Percentiles rank a stretch among this genome's conserved stretches.
These are phyloP conservation scores for Plasmodiophora brassicae DNA, from an alignment of 208 protist species.

Conservation along the genomic window DNA sequence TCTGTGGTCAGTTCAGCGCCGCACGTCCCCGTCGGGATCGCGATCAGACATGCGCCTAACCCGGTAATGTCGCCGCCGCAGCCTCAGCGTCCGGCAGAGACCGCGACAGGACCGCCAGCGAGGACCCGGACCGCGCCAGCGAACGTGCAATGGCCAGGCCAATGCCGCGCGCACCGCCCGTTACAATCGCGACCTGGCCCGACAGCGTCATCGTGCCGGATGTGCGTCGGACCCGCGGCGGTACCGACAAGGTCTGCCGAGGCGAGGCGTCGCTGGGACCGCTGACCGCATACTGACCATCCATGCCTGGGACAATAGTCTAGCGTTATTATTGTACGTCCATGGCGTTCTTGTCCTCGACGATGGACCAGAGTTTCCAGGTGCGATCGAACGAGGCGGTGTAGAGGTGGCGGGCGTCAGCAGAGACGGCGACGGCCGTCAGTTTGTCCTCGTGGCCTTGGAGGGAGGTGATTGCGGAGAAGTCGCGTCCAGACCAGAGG, in stretches of 20 bases:
- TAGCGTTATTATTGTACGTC: background rate
- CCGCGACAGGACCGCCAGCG: background rate
- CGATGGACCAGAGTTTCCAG: constrained; percentile 39
- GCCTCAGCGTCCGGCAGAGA: background rate
- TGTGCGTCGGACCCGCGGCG: too few species aligned
- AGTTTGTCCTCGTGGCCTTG: constrained; percentile 35
- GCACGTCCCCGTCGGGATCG: too few species aligned
- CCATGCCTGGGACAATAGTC: background rate
- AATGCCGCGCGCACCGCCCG: background rate
- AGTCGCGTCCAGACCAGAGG: constrained; percentile 34
- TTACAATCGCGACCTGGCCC: background rate
- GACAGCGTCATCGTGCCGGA: too few species aligned
- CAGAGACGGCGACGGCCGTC: constrained; percentile 24
- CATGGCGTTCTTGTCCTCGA: background rate
- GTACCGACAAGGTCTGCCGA: too few species aligned
- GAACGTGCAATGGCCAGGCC: background rate
- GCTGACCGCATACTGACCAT: background rate
- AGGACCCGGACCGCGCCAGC: background rate
- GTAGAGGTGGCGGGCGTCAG: background rate
- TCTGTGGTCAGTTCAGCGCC: too few species aligned
- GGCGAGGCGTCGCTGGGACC: too few species aligned
- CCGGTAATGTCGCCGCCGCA: too few species aligned
- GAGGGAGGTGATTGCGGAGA: constrained; percentile 20
- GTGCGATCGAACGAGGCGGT: constrained; percentile 41
- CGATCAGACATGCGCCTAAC: too few species aligned